Percentiles rank a stretch among this genome's conserved stretches.
phyloP scores from a whole-genome alignment of 1,284 basidiomycete genomes.

The Vanrija sp. region DNA sequence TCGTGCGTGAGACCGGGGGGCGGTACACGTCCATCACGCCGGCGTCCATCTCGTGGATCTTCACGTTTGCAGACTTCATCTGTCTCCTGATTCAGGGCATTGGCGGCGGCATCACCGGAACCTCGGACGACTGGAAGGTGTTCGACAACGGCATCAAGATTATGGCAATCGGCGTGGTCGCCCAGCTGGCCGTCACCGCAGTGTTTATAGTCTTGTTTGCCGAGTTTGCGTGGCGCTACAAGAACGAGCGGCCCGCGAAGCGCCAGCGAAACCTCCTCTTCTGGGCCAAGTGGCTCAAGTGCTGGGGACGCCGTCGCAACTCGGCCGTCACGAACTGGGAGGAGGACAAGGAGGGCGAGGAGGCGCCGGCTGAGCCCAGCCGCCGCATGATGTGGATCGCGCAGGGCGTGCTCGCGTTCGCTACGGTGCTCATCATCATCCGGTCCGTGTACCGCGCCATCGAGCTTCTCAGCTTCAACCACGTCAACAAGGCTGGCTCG shows the following conservation, averaged over 20 bases:
- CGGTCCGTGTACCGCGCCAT: slow-evolving; percentile 43
- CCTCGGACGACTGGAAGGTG: slow-evolving; percentile 16
- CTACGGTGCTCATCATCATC: slow-evolving; percentile 38
- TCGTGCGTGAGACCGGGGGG: slow-evolving; percentile 6
- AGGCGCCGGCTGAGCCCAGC: not conserved
- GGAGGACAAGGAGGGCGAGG: not conserved
- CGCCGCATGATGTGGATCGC: slow-evolving; percentile 4
- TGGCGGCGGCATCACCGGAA: slow-evolving; percentile 40
- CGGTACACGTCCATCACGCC: slow-evolving; percentile 26
- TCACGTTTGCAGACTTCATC: slow-evolving; percentile 37
- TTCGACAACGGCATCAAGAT: slow-evolving; percentile 32
- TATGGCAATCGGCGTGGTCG: slow-evolving; percentile 23
- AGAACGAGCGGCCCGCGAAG: slow-evolving; percentile 17
- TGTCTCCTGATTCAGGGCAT: slow-evolving; percentile 42
- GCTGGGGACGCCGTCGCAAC: not conserved
- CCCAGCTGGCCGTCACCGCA: slow-evolving; percentile 33
- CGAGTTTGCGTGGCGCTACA: slow-evolving; percentile 31
- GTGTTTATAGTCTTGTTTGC: slow-evolving; percentile 29
- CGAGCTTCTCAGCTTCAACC: slow-evolving; percentile 25
- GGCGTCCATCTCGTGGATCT: slow-evolving; percentile 31
- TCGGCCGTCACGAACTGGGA: not conserved
- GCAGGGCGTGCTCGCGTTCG: slow-evolving; percentile 15
- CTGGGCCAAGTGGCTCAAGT: slow-evolving; percentile 7
- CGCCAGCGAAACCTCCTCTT: slow-evolving; percentile 17
- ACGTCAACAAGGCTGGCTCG: slow-evolving; percentile 39